These are phyloP conservation scores for Trypethelium eluteriae DNA, from an alignment of 495 filamentous ascomycete species.

Conservation along the genomic window DNA sequence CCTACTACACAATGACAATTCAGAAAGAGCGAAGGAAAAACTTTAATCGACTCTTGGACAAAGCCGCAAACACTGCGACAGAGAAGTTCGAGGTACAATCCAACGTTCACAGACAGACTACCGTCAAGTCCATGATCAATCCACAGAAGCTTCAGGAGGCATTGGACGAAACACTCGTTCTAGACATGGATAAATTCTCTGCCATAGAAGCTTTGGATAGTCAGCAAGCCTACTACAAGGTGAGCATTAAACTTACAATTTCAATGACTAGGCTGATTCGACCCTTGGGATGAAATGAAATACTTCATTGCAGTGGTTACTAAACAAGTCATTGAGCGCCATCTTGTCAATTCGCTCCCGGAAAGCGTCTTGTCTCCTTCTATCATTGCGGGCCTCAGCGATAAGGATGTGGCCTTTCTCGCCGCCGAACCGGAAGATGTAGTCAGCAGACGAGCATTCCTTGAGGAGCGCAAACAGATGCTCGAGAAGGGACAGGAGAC, in stretches of 20 bases:
- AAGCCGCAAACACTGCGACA: neutral
- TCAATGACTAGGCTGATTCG: neutral
- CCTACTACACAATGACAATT: conserved; percentile 20
- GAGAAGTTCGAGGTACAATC: too few species aligned
- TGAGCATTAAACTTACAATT: conserved; percentile 8
- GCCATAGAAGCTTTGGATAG: conserved; percentile 18
- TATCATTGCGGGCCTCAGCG: conserved; percentile 26
- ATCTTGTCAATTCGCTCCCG: conserved; percentile 29
- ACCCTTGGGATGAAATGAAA: conserved; percentile 27
- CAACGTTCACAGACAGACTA: too few species aligned
- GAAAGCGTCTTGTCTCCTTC: conserved; percentile 27
- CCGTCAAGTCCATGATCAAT: neutral
- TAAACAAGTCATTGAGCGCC: conserved; percentile 35
- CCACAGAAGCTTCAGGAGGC: neutral
- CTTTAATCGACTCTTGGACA: neutral
- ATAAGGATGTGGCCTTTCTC: conserved; percentile 28
- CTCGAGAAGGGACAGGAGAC: conserved; percentile 29
- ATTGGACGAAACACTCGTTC: neutral
- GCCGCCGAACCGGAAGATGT: conserved; percentile 28
- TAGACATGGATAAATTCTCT: conserved; percentile 21
- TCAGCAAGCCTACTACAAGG: conserved; percentile 23
- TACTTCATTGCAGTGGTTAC: conserved; percentile 30
- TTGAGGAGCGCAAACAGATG: conserved; percentile 24
- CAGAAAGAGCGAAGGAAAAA: conserved; percentile 12
- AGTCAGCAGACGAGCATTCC: conserved; percentile 16